Evolutionary conservation across 2,329 filamentous ascomycete genomes (phyloP).

Genomic region (Aspergillus ochraceus): DNA sequence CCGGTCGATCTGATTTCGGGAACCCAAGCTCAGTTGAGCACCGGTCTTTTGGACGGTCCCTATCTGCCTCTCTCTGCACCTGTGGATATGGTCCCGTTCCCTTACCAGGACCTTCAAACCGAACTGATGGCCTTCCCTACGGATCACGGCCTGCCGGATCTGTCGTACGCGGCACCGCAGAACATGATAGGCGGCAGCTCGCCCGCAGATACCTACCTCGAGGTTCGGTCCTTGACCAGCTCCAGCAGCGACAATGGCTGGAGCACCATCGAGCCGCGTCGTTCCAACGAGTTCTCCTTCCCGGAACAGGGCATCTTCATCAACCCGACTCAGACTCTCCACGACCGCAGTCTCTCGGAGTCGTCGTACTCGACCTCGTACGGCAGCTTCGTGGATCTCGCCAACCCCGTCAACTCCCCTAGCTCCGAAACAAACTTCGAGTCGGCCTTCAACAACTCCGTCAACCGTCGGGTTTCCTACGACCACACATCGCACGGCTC

Average conservation of each 20-base stretch:
- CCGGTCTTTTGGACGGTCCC: conserved; percentile 61
- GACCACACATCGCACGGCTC: conserved; percentile 45
- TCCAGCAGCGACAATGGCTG: conserved; percentile 86
- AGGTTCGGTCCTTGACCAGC: conserved; percentile 77
- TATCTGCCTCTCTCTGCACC: conserved; percentile 57
- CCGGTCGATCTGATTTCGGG: conserved; percentile 59
- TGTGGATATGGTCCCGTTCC: conserved; percentile 66
- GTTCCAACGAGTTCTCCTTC: conserved; percentile 67
- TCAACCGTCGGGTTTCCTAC: conserved; percentile 41
- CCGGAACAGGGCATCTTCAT: conserved; percentile 70
- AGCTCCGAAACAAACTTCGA: conserved; percentile 74
- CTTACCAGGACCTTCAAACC: conserved; percentile 78
- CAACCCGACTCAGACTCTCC: conserved; percentile 87
- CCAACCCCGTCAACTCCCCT: conserved; percentile 79
- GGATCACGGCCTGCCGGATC: conserved; percentile 48
- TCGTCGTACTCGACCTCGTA: conserved; percentile 74
- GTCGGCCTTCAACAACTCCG: conserved; percentile 43
- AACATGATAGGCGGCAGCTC: conserved; percentile 58
- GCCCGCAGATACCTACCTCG: conserved; percentile 76
- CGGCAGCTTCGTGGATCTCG: conserved; percentile 80
- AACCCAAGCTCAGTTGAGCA: conserved; percentile 62
- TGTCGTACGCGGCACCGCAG: conserved; percentile 40
- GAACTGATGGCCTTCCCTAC: conserved; percentile 60
- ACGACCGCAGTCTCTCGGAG: conserved; percentile 82
- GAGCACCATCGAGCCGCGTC: conserved; percentile 75